phyloP scores from a whole-genome alignment of 768 basidiomycete species.

The Fomitopsis serialis region DNA sequence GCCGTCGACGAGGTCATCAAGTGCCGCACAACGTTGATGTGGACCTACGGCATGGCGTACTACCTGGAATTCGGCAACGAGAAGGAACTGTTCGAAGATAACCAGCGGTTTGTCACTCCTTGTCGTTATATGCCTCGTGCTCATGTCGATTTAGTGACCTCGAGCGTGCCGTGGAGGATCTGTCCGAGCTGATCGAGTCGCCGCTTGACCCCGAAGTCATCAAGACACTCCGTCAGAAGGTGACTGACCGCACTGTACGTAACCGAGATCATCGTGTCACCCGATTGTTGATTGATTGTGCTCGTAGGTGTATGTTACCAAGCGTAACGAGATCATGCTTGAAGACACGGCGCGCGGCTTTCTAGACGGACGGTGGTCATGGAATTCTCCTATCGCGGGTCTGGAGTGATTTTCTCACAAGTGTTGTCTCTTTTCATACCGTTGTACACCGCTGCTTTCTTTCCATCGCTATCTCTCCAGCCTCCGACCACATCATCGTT shows the following conservation, averaged over 20 bases:
- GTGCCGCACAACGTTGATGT: slow-evolving; percentile 94
- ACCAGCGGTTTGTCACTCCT: slow-evolving; percentile 60
- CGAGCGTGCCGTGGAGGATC: slow-evolving; percentile 91
- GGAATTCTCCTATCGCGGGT: slow-evolving; percentile 71
- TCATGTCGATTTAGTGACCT: slow-evolving; percentile 58
- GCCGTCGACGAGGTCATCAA: slow-evolving; percentile 89
- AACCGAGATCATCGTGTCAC: not conserved
- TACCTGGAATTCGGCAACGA: slow-evolving; percentile 86
- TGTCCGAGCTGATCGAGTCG: slow-evolving; percentile 90
- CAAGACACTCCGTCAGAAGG: slow-evolving; percentile 77
- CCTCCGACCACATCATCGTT: too few relatives aligned
- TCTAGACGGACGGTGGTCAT: slow-evolving; percentile 74
- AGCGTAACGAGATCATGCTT: slow-evolving; percentile 90
- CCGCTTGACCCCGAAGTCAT: slow-evolving; percentile 85
- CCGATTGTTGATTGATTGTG: not conserved
- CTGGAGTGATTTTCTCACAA: slow-evolving; percentile 41
- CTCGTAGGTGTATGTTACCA: slow-evolving; percentile 84
- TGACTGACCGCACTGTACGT: slow-evolving; percentile 91
- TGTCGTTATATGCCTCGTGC: not conserved
- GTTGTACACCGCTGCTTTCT: too few relatives aligned
- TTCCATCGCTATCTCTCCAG: too few relatives aligned
- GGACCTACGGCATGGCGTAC: slow-evolving; percentile 99
- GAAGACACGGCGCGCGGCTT: slow-evolving; percentile 93
- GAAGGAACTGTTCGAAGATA: slow-evolving; percentile 96
- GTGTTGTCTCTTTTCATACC: too few relatives aligned